Evolutionary conservation across 2,329 filamentous ascomycete genomes (phyloP), one percentile per base, ranked within the genome.

Genomic region (Leptographium wingfieldii): DNA sequence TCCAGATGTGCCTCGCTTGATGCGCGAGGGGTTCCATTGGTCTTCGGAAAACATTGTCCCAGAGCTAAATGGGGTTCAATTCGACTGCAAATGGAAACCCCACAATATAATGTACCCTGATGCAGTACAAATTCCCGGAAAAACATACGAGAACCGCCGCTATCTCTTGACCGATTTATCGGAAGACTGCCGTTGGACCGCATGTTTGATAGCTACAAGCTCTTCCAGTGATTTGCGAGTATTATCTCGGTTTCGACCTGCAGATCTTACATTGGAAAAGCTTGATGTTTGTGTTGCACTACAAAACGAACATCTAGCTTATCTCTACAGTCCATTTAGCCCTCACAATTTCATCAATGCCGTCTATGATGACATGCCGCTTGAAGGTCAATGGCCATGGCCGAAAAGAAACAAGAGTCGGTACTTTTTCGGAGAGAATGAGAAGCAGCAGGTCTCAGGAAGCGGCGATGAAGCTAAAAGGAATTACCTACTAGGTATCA

Each of bases 11-110:
- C 29, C 29, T 14, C 56, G 56, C 27, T 57, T 57, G 33, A 57
- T 57, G 56, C 56, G 56, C 33, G 56, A 57, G 22, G 56, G 56
- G 1, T 57, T 57, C 40, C 27, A 51, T 29, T 57, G 56, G 43
- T 9, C 12, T 19, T 33, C 56, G 10, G 46, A 49, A 27, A 57
- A 52, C 27, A 25, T 57, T 19, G 29, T 51, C 9, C 46, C 56
- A 14, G 43, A 57, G 22, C 38, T 22, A 3, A 51, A 25, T 46
- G 25, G 22, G 22, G 6, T 29, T 22, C 11, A 25, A 12, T 0
- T 27, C 3, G 22, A 12, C 12, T 51, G 48, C 48, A 27, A 51
- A 25, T 51, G 48, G 48, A 22, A 49, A 22, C 22, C 22, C 22
- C 1, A 22, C 22, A 22, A 22, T 22, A 22, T 22, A 22, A 22